Evolutionary conservation across 345 rosid species (phyloP).

Genomic region (Eucalyptus microcorys): DNA sequence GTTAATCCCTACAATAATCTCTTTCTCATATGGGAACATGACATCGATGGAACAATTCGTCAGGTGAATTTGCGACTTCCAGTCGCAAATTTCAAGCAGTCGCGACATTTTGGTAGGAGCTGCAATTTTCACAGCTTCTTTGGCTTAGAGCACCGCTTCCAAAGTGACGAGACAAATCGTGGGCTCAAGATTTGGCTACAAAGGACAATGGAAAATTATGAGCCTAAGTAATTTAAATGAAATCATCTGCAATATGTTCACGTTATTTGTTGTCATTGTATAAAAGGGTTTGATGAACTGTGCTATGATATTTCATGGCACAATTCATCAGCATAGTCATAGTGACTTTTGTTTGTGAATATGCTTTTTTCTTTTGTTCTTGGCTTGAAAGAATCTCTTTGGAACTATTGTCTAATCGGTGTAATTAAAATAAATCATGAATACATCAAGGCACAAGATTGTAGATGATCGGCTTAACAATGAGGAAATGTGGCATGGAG

Average conservation of each 20-base stretch:
- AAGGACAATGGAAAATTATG: background rate
- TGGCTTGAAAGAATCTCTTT: background rate
- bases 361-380: background rate
- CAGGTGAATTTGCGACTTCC: too few species aligned
- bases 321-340: background rate
- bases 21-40: too few species aligned
- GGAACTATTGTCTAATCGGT: background rate
- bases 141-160: too few species aligned
- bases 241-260: background rate
- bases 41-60: rapidly evolving
- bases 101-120: too few species aligned
- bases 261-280: background rate
- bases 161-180: too few species aligned
- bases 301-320: background rate
- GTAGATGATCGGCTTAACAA: too few species aligned
- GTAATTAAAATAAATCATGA: background rate
- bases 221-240: background rate
- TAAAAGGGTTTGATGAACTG: background rate
- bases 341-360: background rate
- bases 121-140: too few species aligned
- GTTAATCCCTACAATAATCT: too few species aligned
- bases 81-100: too few species aligned
- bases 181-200: background rate
- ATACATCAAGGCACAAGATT: background rate
- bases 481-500: too few species aligned